These are phyloP conservation scores for Trichothecium roseum DNA, from an alignment of 2,329 filamentous ascomycete species.

Conservation along the genomic window DNA sequence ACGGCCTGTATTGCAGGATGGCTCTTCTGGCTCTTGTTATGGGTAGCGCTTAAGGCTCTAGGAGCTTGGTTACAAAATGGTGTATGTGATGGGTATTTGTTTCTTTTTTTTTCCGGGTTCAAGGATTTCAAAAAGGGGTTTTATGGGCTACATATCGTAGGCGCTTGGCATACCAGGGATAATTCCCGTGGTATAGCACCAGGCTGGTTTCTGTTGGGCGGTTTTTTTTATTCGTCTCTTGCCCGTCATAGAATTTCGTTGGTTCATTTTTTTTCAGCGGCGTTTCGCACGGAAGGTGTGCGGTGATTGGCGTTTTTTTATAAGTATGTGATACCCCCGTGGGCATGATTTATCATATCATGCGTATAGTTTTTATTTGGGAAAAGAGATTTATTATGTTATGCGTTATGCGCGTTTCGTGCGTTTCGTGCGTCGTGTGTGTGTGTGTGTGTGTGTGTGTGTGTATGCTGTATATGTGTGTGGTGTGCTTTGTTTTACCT, in stretches of 20 bases:
- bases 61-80: background rate
- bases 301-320: background rate
- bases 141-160: background rate
- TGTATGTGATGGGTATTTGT: slow-evolving; percentile 3
- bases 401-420: background rate
- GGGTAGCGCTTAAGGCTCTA: slow-evolving; percentile 24
- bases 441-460: slow-evolving; percentile 3
- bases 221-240: background rate
- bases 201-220: slow-evolving; percentile 6
- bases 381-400: background rate
- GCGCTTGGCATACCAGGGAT: background rate
- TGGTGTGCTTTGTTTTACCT: slow-evolving; percentile 3
- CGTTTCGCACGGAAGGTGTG: slow-evolving; percentile 1
- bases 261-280: background rate
- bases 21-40: slow-evolving; percentile 90
- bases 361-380: background rate
- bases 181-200: slow-evolving; percentile 8
- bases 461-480: slow-evolving; percentile 9
- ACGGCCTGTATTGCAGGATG: slow-evolving; percentile 97
- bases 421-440: background rate
- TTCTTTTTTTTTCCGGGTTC: slow-evolving; percentile 5
- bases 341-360: background rate
- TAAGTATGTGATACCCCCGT: background rate
- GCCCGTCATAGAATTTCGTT: too few species aligned
- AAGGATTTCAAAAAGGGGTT: background rate